Base-by-base conservation (phyloP, 305 asterid genomes). In the Solanum hybrid region DNA sequence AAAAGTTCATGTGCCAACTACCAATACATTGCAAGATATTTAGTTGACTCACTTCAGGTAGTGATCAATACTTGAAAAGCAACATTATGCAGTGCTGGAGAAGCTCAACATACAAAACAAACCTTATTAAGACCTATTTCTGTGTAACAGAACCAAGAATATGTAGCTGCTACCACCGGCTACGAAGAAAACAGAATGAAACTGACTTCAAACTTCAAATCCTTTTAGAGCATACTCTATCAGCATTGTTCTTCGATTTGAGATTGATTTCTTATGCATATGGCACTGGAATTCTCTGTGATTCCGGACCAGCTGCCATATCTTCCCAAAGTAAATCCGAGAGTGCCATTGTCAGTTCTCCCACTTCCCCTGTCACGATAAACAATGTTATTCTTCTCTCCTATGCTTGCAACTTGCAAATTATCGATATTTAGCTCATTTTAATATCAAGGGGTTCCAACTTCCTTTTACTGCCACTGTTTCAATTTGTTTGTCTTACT, bases 301-400 rank as follows among this genome's bases (percentile, higher is more conserved):
- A 90, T 78, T 94, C 93, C 10, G 96, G 98, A 60, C 98, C 97
- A 81, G 95, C 92, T 77, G 91, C 95, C 97, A 96, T 96, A 88
- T 96, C 98, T 78, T 94, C 96, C 98, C 97, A 95, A 11, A 95
- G 94, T 95, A 95, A 91, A 91, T 96, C 97, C 0, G 98, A 97
- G 64, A 97, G 98, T 7, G 95, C 95, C 99, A 95, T 97, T 11
- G 99, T 96, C 92, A 97, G 64, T 78, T 94, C 97, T 91, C 98
- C 99, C 36, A 96, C 99, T 7, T 93, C 89, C 69, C 98, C 98
- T 95, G 90, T 38, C 89, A n/a, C 75, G 69, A 87, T n/a, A 31
- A 34, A 31, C 88, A 34, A 24, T 26, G 24, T 64, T 51, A 89
- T 38, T 77, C 72, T 38, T 80, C 34, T 56, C 35, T 14, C 36